phyloP scores from a whole-genome alignment of 345 rosid genomes.

The Eutrema yunnanense region DNA sequence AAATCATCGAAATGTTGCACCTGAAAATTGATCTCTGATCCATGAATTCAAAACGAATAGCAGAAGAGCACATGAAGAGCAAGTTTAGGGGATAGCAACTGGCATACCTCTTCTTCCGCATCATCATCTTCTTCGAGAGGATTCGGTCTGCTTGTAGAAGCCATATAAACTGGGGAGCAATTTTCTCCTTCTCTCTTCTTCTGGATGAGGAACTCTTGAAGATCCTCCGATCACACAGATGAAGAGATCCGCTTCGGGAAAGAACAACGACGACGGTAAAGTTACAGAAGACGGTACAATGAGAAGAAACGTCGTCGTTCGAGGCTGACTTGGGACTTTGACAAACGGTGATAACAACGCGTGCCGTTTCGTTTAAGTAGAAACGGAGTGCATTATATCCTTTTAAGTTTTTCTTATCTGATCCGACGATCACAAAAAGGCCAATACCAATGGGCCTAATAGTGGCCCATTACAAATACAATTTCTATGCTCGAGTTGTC shows the following conservation, averaged over 20 bases:
- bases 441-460: neutral
- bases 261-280: slow-evolving; percentile 18
- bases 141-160: slow-evolving; percentile 46
- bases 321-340: neutral
- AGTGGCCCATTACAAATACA: neutral
- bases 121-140: slow-evolving; percentile 45
- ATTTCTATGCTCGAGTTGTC: neutral
- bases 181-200: neutral
- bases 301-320: slow-evolving; percentile 1
- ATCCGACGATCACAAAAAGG: neutral
- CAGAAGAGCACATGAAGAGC: neutral
- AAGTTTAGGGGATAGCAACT: neutral
- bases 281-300: neutral
- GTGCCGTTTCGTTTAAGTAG: slow-evolving; percentile 16
- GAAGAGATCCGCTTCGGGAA: slow-evolving; percentile 22
- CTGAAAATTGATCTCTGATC: slow-evolving; percentile 34
- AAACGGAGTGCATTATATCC: slow-evolving; percentile 15
- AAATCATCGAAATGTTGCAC: slow-evolving; percentile 90
- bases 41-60: neutral
- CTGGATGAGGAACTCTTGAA: slow-evolving; percentile 4
- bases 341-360: slow-evolving; percentile 8
- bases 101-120: slow-evolving; percentile 40
- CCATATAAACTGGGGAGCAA: slow-evolving; percentile 37
- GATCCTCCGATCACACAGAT: slow-evolving; percentile 29
- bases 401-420: neutral